phyloP scores from a whole-genome alignment of 495 filamentous ascomycete genomes.

The Jackrogersella multiformis region DNA sequence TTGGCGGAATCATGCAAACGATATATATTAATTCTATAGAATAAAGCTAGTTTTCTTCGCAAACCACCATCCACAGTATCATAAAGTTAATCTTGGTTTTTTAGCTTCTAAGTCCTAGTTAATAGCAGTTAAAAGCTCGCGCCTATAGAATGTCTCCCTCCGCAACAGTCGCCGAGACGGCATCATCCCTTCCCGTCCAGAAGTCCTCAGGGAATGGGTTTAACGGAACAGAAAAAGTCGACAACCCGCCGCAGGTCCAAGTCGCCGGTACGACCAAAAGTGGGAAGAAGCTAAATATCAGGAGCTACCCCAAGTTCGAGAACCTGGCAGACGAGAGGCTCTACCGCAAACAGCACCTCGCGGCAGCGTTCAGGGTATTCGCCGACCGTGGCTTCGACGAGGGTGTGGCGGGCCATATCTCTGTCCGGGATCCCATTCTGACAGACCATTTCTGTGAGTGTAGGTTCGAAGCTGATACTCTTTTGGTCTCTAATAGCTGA shows the following conservation, averaged over 20 bases:
- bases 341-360: conserved; percentile 76
- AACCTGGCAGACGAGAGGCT: conserved; percentile 67
- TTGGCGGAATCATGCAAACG: conserved; percentile 22
- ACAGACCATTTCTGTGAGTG: conserved; percentile 58
- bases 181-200: neutral
- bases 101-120: neutral
- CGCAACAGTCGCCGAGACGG: conserved; percentile 14
- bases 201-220: conserved; percentile 8
- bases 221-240: conserved; percentile 22
- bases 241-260: conserved; percentile 42
- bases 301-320: conserved; percentile 67
- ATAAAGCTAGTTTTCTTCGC: neutral
- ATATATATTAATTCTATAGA: neutral
- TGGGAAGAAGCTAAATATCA: conserved; percentile 57
- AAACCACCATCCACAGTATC: neutral
- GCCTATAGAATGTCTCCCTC: conserved; percentile 20
- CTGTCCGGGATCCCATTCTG: conserved; percentile 57
- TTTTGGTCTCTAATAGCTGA: neutral
- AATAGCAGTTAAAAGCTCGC: neutral
- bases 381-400: conserved; percentile 75
- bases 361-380: conserved; percentile 76
- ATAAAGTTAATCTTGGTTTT: neutral
- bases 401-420: conserved; percentile 70
- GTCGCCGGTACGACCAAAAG: conserved; percentile 49
- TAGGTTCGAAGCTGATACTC: neutral